Evolutionary conservation across 2,329 filamentous ascomycete genomes (phyloP).

Genomic region (Calonectria hongkongensis): DNA sequence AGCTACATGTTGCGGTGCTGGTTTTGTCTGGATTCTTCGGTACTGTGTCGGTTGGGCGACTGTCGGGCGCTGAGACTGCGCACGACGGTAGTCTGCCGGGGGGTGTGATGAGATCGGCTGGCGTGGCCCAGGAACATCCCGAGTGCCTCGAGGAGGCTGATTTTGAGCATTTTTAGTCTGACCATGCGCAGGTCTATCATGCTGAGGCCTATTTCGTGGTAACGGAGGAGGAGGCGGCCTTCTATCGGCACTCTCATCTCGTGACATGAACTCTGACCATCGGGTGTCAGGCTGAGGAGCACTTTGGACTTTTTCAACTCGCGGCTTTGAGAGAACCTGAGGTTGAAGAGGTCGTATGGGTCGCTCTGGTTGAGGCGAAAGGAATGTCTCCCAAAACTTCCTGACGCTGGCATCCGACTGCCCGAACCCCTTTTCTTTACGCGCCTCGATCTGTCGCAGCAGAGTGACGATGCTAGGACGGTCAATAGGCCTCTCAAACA

Average conservation of each 20-base stretch:
- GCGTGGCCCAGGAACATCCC: background rate
- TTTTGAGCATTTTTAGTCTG: background rate
- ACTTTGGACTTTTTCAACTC: background rate
- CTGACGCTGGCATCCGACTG: slow-evolving; percentile 41
- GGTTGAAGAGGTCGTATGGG: background rate
- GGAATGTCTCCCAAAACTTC: slow-evolving; percentile 48
- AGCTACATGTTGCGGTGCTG: background rate
- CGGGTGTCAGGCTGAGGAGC: background rate
- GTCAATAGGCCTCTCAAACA: slow-evolving; percentile 52
- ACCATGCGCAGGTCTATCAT: background rate
- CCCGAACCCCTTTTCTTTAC: slow-evolving; percentile 47
- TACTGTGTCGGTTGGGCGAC: background rate
- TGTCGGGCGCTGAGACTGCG: too few relatives aligned
- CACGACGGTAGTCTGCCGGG: background rate
- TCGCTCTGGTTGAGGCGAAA: slow-evolving; percentile 23
- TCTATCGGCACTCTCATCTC: background rate
- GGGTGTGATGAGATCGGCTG: too few relatives aligned
- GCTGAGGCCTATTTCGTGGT: background rate
- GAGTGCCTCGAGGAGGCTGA: background rate
- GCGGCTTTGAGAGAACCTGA: background rate
- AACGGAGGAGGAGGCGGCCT: background rate
- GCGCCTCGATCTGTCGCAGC: slow-evolving; percentile 43
- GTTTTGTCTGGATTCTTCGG: background rate
- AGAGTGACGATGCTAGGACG: slow-evolving; percentile 53
- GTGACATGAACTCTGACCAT: background rate